These are phyloP conservation scores for Lentinus tigrinus DNA, from an alignment of 768 basidiomycete genomes.

Conservation along the genomic window DNA sequence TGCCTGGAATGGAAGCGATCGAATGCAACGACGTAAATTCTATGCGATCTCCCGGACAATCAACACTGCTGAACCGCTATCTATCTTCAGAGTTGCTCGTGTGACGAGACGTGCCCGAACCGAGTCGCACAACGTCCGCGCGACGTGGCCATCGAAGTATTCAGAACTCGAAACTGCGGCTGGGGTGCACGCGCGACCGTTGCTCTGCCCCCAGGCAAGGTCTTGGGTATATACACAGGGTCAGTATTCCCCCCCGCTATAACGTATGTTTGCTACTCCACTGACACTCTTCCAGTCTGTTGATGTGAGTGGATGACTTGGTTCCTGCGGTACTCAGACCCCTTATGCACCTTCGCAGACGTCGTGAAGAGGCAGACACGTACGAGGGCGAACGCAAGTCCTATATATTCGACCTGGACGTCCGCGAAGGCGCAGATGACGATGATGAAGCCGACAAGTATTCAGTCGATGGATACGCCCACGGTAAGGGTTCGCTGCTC, in stretches of 20 bases:
- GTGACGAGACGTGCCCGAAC: conserved; percentile 50
- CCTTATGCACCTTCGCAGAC: background rate
- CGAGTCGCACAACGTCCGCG: conserved; percentile 62
- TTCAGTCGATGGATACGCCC: conserved; percentile 53
- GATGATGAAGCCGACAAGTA: conserved; percentile 38
- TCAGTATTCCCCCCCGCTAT: conserved; percentile 27
- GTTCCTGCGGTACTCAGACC: conserved; percentile 26
- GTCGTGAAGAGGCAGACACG: conserved; percentile 40
- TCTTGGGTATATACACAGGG: conserved; percentile 72
- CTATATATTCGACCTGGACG: conserved; percentile 67
- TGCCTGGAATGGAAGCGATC: conserved; percentile 49
- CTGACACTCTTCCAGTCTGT: conserved; percentile 31
- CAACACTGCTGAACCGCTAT: background rate
- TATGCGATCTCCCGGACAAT: too few species aligned
- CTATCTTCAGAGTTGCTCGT: conserved; percentile 40
- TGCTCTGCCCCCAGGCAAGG: conserved; percentile 49
- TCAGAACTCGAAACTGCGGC: conserved; percentile 57
- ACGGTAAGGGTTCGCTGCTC: conserved; percentile 39
- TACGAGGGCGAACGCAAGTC: conserved; percentile 32
- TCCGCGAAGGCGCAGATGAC: conserved; percentile 40
- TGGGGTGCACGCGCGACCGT: conserved; percentile 62
- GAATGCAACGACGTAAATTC: conserved; percentile 61
- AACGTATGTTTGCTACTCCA: conserved; percentile 6
- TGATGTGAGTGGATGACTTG: conserved; percentile 39
- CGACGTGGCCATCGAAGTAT: conserved; percentile 58